Conservation (phyloP, 2,329 filamentous ascomycete species). For the Exophiala calicioides region DNA sequence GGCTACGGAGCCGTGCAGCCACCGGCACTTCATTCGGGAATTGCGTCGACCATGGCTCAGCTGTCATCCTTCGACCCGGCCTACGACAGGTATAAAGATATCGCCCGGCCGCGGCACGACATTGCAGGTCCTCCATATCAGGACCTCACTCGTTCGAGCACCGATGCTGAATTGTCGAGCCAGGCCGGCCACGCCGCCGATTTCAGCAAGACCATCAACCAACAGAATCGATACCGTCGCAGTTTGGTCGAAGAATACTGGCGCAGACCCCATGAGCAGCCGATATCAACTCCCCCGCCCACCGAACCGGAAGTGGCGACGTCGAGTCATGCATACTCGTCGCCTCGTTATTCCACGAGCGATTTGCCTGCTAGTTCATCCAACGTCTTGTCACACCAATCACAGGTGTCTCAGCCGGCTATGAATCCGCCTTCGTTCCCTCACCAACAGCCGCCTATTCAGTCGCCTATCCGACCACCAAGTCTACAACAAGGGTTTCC, state of each 20-base stretch:
- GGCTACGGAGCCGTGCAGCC: conserved; percentile 66
- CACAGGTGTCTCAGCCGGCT: conserved; percentile 44
- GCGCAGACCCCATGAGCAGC: conserved; percentile 78
- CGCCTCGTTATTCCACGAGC: conserved; percentile 24
- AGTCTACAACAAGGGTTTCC: conserved; percentile 60
- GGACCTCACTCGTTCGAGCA: conserved; percentile 76
- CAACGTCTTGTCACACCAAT: conserved; percentile 31
- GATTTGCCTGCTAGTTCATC: conserved; percentile 27
- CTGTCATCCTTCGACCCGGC: conserved; percentile 85
- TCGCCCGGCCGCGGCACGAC: conserved; percentile 85
- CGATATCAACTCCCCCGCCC: conserved; percentile 52
- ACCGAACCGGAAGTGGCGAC: conserved; percentile 36
- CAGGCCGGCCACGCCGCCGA: conserved; percentile 88
- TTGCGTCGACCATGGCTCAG: conserved; percentile 68
- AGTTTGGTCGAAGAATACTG: conserved; percentile 81
- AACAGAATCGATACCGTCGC: conserved; percentile 74
- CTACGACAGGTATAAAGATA: conserved; percentile 79
- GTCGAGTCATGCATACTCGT: conserved; percentile 25
- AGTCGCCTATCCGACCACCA: conserved; percentile 67
- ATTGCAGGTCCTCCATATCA: conserved; percentile 84
- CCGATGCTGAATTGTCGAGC: conserved; percentile 75
- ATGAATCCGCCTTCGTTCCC: conserved; percentile 68
- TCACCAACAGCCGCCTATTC: conserved; percentile 71
- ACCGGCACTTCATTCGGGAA: conserved; percentile 70
- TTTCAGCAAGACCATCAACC: conserved; percentile 81